Conservation (phyloP, 768 basidiomycete species). For the Russula sp. region DNA sequence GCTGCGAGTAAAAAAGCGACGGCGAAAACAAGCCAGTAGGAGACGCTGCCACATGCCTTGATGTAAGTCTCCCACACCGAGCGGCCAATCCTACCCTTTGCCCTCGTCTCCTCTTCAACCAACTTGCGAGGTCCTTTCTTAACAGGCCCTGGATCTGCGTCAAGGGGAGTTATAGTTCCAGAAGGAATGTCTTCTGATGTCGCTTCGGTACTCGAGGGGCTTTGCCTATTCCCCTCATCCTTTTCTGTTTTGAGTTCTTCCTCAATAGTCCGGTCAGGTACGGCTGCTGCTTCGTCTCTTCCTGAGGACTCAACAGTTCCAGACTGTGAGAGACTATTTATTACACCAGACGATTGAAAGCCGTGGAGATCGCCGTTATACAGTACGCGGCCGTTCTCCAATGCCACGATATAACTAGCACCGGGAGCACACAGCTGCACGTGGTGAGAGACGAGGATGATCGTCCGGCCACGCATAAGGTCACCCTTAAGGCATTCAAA, state of each 20-base stretch:
- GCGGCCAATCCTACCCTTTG: conserved; percentile 42
- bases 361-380: conserved; percentile 62
- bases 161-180: conserved; percentile 34
- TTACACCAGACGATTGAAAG: conserved; percentile 63
- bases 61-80: conserved; percentile 45
- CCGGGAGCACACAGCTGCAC: conserved; percentile 81
- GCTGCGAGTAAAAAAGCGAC: conserved; percentile 35
- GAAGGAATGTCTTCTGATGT: conserved; percentile 41
- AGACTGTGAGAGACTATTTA: conserved; percentile 62
- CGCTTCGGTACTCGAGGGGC: conserved; percentile 17
- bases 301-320: conserved; percentile 31
- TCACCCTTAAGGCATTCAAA: conserved; percentile 75
- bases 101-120: conserved; percentile 59
- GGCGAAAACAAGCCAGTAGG: conserved; percentile 38
- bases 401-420: conserved; percentile 74
- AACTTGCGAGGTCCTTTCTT: conserved; percentile 72
- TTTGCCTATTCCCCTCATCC: conserved; percentile 32
- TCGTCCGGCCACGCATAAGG: conserved; percentile 69
- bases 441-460: conserved; percentile 91
- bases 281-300: conserved; percentile 36
- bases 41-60: conserved; percentile 34
- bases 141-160: conserved; percentile 26
- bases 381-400: conserved; percentile 74
- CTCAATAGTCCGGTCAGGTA: conserved; percentile 29
- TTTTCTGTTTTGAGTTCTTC: conserved; percentile 13